A percentile compares a stretch with the other conserved stretches of the same genome.
Evolutionary conservation across 805 yeast genomes (phyloP).

Genomic region (Wickerhamomyces chaumierensis): DNA sequence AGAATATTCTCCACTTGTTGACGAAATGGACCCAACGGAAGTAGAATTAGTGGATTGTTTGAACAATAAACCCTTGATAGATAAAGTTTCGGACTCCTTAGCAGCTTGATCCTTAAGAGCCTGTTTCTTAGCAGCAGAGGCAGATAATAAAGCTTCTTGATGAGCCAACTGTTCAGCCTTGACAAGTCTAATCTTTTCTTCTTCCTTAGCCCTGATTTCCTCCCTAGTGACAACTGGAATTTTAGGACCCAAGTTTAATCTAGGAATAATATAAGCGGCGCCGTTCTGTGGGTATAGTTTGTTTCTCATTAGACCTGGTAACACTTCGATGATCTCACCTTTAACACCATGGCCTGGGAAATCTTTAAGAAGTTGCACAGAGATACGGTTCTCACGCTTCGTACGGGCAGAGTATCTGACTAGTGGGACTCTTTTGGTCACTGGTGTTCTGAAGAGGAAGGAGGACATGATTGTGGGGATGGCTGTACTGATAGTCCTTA

Average conservation of each 20-base stretch:
- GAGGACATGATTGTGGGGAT: slow-evolving; percentile 1
- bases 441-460: slow-evolving; percentile 4
- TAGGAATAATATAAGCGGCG: slow-evolving; percentile 51
- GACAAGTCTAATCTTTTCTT: slow-evolving; percentile 2
- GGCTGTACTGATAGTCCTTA: too few relatives aligned
- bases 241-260: slow-evolving; percentile 13
- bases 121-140: neutral
- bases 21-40: slow-evolving; percentile 1
- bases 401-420: slow-evolving; percentile 35
- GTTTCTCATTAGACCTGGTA: slow-evolving; percentile 78
- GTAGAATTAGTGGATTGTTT: slow-evolving; percentile 7
- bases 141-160: slow-evolving; percentile 1
- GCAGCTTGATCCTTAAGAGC: neutral
- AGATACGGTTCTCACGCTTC: slow-evolving; percentile 42
- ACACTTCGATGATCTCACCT: slow-evolving; percentile 68
- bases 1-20: slow-evolving; percentile 10
- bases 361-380: slow-evolving; percentile 68
- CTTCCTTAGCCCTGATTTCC: slow-evolving; percentile 1
- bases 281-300: slow-evolving; percentile 58
- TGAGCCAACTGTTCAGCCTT: neutral
- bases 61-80: slow-evolving; percentile 14
- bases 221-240: slow-evolving; percentile 18
- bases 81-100: slow-evolving; percentile 7
- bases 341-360: slow-evolving; percentile 49
- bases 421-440: slow-evolving; percentile 15